These are phyloP conservation scores for Gossypioides kirkii DNA, from an alignment of 345 rosid genomes.

Conservation along the genomic window DNA sequence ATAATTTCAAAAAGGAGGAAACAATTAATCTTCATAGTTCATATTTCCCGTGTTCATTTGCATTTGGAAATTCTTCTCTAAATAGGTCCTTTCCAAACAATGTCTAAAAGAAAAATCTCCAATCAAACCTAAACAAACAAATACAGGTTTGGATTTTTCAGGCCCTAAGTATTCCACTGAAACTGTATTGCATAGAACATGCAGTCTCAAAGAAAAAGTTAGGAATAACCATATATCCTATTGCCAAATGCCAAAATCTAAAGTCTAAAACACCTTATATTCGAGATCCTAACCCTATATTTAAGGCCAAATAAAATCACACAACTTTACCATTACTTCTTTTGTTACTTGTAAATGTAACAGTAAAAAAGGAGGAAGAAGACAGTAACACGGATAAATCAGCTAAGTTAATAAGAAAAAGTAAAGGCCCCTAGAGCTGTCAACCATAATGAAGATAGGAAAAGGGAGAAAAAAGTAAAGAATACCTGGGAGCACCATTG, in stretches of 20 bases:
- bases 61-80: background rate
- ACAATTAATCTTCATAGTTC: background rate
- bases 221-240: background rate
- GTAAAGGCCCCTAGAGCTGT: background rate
- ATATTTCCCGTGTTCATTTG: background rate
- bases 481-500: slow-evolving; percentile 59
- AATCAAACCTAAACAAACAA: background rate
- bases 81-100: background rate
- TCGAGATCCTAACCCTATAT: background rate
- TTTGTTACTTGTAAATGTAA: background rate
- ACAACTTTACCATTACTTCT: background rate
- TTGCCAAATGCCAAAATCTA: background rate
- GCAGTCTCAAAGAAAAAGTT: background rate
- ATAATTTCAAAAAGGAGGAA: background rate
- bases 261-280: background rate
- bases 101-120: background rate
- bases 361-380: background rate
- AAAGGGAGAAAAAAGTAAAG: background rate
- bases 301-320: background rate
- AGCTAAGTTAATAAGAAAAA: background rate
- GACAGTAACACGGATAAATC: background rate
- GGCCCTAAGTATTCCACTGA: background rate
- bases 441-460: background rate
- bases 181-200: background rate
- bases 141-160: background rate